phyloP scores from a whole-genome alignment of 345 rosid species.

The Orychophragmus violaceus region DNA sequence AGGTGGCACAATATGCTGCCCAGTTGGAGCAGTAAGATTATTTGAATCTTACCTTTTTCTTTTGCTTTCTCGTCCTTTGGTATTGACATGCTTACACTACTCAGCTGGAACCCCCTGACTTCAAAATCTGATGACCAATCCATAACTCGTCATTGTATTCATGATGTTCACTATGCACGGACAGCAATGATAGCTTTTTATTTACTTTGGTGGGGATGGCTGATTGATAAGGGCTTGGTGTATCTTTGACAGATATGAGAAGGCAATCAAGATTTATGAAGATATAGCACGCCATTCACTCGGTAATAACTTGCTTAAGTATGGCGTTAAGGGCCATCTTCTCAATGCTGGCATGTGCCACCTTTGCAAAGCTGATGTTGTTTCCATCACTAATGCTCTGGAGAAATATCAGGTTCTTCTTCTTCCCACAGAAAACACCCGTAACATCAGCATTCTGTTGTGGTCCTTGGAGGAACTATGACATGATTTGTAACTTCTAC shows the following conservation, averaged over 20 bases:
- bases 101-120: background rate
- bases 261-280: conserved; percentile 86
- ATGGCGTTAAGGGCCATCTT: conserved; percentile 97
- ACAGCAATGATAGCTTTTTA: background rate
- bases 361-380: conserved; percentile 85
- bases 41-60: background rate
- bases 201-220: background rate
- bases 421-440: background rate
- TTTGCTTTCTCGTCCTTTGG: background rate
- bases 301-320: conserved; percentile 74
- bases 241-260: conserved; percentile 62
- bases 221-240: conserved; percentile 16
- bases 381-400: conserved; percentile 82
- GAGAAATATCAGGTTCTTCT: conserved; percentile 78
- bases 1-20: conserved; percentile 94
- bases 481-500: conserved; percentile 12
- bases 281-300: conserved; percentile 73
- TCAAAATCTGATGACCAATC: background rate
- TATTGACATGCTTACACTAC: background rate
- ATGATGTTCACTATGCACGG: background rate
- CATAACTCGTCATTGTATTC: background rate
- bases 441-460: background rate
- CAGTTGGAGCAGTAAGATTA: conserved; percentile 79
- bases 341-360: conserved; percentile 96
- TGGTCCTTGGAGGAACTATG: background rate